Evolutionary conservation across 192 early-diverging fungal species (phyloP).

Genomic region (Entomortierella lignicola): DNA sequence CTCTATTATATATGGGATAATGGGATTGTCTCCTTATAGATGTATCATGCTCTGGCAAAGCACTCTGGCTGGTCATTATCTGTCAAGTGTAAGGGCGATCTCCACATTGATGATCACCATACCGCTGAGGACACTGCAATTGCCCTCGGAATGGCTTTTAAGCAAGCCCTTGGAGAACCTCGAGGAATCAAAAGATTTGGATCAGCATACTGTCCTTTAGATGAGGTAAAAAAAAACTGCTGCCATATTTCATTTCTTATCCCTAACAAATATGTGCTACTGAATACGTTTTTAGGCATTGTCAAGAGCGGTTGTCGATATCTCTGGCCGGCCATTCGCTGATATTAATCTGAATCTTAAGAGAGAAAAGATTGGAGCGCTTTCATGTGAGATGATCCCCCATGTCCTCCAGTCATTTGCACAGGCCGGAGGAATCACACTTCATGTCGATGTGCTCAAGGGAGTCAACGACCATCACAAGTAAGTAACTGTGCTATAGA

Average conservation of each 20-base stretch:
- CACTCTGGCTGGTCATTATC: constrained; percentile 92
- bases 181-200: constrained; percentile 94
- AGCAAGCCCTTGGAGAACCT: constrained; percentile 89
- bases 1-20: too few species aligned
- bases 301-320: constrained; percentile 94
- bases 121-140: constrained; percentile 97
- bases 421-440: constrained; percentile 88
- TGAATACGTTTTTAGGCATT: constrained; percentile 70
- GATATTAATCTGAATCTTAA: constrained; percentile 88
- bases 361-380: constrained; percentile 88
- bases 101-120: constrained; percentile 99
- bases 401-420: constrained; percentile 96
- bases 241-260: background rate
- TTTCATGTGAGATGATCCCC: constrained; percentile 99
- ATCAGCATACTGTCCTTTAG: constrained; percentile 93
- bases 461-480: constrained; percentile 98
- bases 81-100: constrained; percentile 89
- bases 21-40: constrained; percentile 61
- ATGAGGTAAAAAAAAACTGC: too few species aligned
- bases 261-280: background rate
- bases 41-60: constrained; percentile 98
- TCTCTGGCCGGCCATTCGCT: constrained; percentile 93
- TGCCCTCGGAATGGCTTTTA: constrained; percentile 93
- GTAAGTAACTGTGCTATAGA: constrained; percentile 56
- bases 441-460: constrained; percentile 96